Base-by-base conservation (phyloP, 1,139 yeast genomes). In the Hyphopichia burtonii region DNA sequence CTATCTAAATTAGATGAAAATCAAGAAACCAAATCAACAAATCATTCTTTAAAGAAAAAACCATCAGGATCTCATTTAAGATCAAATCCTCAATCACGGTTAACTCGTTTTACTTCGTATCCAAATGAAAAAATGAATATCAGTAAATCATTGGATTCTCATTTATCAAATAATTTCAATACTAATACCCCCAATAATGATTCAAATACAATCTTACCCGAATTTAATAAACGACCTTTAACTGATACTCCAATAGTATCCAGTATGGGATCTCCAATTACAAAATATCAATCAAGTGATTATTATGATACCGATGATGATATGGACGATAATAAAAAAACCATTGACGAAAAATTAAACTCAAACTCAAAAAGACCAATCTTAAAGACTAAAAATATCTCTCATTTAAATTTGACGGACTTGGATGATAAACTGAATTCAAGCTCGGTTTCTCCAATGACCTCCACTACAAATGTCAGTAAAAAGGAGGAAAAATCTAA, bases 181-280 rank as follows among this genome's bases (percentile, higher is more conserved):
- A 36, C 33, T 45, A 31, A 16, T 14, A 8, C 8, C 18, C n/a
- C 10, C 16, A 31, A 23, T 19, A 38, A 33, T 23, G 22, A 18
- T 23, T 18, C 31, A 17, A 38, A 19, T 27, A 18, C 7, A 6
- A n/a, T 17, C 4, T 63, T 78, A 37, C 86, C 88, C 0, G 82
- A 70, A 44, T 84, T 84, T 59, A 80, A 83, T 56, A 81, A 78
- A 58, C 67, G 89, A 37, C 90, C 91, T 0, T 63, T 81, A 43
- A 82, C 84, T 36, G 91, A 84, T 56, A 84, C 91, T 0, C 91
- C 91, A 0, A 71, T 82, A 2, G 79, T 76, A 4, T 80, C 86
- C 31, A 64, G 71, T 11, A 63, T 68, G 46, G 68, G 78, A 1
- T 80, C 86, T 1, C 89, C 89, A 0, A 59, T 61, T 19, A 63